A percentile compares a stretch with the other conserved stretches of the same genome.
These are phyloP conservation scores for Gigaspora rosea DNA, from an alignment of 192 early-diverging fungal species.

Conservation along the genomic window DNA sequence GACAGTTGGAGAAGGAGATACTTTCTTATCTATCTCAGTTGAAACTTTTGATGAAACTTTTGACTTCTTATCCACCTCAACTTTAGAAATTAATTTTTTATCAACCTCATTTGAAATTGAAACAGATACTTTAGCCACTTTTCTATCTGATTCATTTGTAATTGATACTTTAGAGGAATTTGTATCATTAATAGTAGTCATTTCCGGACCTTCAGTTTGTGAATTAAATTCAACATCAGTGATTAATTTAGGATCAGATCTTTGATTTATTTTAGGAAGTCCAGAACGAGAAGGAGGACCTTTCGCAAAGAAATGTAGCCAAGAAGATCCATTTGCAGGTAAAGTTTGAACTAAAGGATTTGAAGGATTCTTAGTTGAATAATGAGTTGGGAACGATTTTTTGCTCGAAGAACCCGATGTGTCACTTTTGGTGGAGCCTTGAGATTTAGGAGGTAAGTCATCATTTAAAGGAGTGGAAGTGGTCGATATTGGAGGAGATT, in stretches of 20 bases:
- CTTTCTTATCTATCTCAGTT: background rate
- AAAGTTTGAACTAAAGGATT: constrained; percentile 24
- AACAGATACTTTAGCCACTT: no score
- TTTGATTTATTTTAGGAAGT: background rate
- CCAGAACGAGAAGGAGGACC: background rate
- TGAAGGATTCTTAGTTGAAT: background rate
- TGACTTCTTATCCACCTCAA: background rate
- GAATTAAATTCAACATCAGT: background rate
- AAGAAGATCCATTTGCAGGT: background rate
- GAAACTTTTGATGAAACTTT: background rate
- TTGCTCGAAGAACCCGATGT: background rate
- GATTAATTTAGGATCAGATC: background rate
- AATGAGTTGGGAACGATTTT: background rate
- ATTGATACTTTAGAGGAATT: background rate
- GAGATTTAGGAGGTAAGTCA: background rate
- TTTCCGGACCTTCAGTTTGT: no score
- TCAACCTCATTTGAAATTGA: background rate
- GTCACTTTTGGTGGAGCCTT: background rate
- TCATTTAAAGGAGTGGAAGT: no score
- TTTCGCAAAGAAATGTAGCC: constrained; percentile 23
- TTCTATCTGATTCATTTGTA: background rate
- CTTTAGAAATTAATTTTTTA: background rate
- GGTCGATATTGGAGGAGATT: no score
- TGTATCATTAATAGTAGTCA: background rate
- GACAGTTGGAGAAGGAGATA: background rate